A percentile compares a stretch with the other conserved stretches of the same genome.
These are phyloP conservation scores for Cyclocybe aegerita DNA, from an alignment of 768 basidiomycete genomes.

Conservation along the genomic window DNA sequence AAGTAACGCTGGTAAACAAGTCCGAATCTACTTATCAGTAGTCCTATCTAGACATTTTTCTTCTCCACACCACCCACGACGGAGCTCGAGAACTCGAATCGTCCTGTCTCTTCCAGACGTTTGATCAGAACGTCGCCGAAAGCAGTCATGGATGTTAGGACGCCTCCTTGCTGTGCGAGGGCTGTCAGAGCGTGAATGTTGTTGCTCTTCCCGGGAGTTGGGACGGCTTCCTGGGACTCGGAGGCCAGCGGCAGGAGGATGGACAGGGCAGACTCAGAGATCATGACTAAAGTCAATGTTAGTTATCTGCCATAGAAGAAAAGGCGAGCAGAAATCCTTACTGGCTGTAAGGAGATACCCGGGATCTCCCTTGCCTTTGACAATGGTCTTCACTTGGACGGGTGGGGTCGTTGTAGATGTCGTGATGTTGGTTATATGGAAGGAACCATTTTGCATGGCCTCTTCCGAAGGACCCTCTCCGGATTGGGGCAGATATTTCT, in stretches of 20 bases:
- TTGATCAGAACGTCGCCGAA: conserved; percentile 75
- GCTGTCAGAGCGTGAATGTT: conserved; percentile 51
- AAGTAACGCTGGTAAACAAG: no score
- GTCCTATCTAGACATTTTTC: conserved; percentile 8
- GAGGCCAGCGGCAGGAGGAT: conserved; percentile 51
- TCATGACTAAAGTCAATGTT: conserved; percentile 48
- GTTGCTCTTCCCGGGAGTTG: conserved; percentile 11
- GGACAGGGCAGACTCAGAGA: conserved; percentile 77
- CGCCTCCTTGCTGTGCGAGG: conserved; percentile 64
- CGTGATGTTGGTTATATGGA: conserved; percentile 71
- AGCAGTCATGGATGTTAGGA: conserved; percentile 82
- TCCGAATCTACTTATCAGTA: no score
- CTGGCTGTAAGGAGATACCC: conserved; percentile 64
- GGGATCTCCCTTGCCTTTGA: conserved; percentile 75
- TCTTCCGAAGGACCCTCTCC: conserved; percentile 65
- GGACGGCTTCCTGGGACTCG: conserved; percentile 13
- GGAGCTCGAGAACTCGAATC: conserved; percentile 56
- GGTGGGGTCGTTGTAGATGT: conserved; percentile 48
- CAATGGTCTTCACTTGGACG: conserved; percentile 55
- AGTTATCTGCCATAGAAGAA: neutral
- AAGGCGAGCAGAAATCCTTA: conserved; percentile 25
- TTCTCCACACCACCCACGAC: conserved; percentile 24
- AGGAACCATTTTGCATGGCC: conserved; percentile 59
- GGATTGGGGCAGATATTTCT: conserved; percentile 47
- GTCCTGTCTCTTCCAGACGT: conserved; percentile 58